Base-by-base conservation (phyloP, 1,284 basidiomycete genomes). In the Athelia psychrophila region DNA sequence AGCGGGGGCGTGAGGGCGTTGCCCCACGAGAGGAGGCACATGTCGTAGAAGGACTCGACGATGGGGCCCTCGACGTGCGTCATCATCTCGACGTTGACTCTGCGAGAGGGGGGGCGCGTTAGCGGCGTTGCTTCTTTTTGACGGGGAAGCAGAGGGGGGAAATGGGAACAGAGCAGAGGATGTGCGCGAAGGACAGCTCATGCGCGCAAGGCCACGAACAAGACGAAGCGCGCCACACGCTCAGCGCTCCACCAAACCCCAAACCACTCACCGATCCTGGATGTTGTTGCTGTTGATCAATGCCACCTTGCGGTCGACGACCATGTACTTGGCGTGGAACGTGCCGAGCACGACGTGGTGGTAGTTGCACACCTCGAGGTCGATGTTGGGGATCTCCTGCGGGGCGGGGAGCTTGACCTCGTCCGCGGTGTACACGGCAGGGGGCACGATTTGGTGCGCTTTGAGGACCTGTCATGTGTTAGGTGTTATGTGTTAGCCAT, bases 251-350 rank as follows among this genome's bases (percentile, higher is more conserved):
- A n/a, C n/a, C n/a, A n/a, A n/a, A n/a, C n/a, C n/a, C n/a, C n/a
- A n/a, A n/a, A n/a, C n/a, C 12, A 35, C n/a, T 35, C 33, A 35
- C 33, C 82, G 77, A 59, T 87, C 80, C 65, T 89, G 88, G 49
- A 91, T 87, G 56, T 91, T 91, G 68, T 88, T 89, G 52, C 79
- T 82, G 66, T 88, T 88, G 57, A 92, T 70, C 51, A 90, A 69
- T 0, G 84, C 88, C 25, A 90, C 75, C 58, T 81, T 84, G 16
- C 88, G 77, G 61, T 92, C 89, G 9, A 91, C 82, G 50, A 91
- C 73, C 63, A 90, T 74, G 56, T 87, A 88, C 64, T 92, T 91
- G 45, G 84, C 82, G 60, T 92, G 90, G 68, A 91, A 92, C 0
- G 88, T 91, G 27, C 87, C 88, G 47, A 87, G 69, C 18, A 84